Base-by-base conservation (phyloP, 179 eudicot genomes). In the Camellia oleifera region DNA sequence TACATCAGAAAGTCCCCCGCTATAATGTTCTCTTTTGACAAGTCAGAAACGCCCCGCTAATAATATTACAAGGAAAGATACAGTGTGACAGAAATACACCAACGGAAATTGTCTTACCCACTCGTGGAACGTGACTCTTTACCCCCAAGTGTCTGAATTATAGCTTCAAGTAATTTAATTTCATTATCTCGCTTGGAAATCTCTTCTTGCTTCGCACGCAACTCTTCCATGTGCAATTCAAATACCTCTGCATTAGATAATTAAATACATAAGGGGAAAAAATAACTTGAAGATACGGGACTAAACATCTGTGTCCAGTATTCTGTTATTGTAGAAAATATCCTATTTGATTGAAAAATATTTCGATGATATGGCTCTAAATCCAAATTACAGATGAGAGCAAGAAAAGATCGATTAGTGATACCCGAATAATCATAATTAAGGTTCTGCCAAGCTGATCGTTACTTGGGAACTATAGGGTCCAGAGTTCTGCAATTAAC, bases 91-190 rank as follows among this genome's bases (percentile, higher is more conserved):
- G 20, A 44, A 17, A 60, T 45, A 80, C 65, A 57, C 40, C 50
- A 45, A n/a, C n/a, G 20, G n/a, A 5, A 8, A 48, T 4, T 0
- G 46, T 12, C 40, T 76, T 61, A 77, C 40, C 77, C 69, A 26
- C 52, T 69, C 18, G 65, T 46, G 32, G 79, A 78, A 82, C 63
- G 75, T 56, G 90, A 84, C 26, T 83, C 85, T 83, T 83, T 92
- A 10, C 97, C 94, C 2, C 99, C 97, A 7, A 96, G 98, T 40
- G 99, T 96, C 88, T 90, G 93, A 78, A 96, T 92, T 74, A 96
- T 92, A 82, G 99, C 96, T 90, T 94, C 98, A 68, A 96, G 84
- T 57, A 94, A 89, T 80, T 96, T 94, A 20, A 96, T 96, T 79
- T 96, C 97, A 9, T 78, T 81, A 64, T 96, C 99, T 70, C 97